Evolutionary conservation across 73 alveolate species (phyloP).

Genomic region (Diophrys appendiculata): DNA sequence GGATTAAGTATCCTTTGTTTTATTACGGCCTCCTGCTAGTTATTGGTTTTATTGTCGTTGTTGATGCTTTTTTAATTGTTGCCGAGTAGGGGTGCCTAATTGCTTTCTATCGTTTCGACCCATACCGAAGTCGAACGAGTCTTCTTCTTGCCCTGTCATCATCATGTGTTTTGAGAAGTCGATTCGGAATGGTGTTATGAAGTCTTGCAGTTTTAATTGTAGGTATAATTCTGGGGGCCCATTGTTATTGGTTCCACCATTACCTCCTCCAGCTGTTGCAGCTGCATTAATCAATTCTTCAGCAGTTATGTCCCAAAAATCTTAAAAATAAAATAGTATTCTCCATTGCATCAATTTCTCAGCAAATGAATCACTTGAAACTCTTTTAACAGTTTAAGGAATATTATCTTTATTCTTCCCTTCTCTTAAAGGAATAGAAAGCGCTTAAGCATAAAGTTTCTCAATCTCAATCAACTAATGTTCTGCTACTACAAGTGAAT

Average conservation of each 20-base stretch:
- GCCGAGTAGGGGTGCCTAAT: neutral
- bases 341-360: conserved; percentile 89
- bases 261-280: no score
- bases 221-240: neutral
- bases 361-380: conserved; percentile 58
- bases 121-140: no score
- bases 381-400: conserved; percentile 20
- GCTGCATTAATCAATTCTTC: neutral
- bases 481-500: conserved; percentile 91
- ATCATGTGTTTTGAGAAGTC: no score
- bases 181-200: neutral
- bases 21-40: neutral
- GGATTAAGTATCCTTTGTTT: neutral
- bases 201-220: neutral
- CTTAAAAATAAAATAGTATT: conserved; percentile 76
- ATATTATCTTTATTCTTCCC: conserved; percentile 70
- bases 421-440: conserved; percentile 72
- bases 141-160: no score
- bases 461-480: conserved; percentile 94
- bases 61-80: neutral
- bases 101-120: neutral
- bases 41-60: no score
- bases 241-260: neutral
- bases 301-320: conserved; percentile 34
- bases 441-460: conserved; percentile 83